A percentile compares a stretch with the other conserved stretches of the same genome.
phyloP scores from a whole-genome alignment of 2,329 filamentous ascomycete species.

The Stagonosporopsis rhizophila region DNA sequence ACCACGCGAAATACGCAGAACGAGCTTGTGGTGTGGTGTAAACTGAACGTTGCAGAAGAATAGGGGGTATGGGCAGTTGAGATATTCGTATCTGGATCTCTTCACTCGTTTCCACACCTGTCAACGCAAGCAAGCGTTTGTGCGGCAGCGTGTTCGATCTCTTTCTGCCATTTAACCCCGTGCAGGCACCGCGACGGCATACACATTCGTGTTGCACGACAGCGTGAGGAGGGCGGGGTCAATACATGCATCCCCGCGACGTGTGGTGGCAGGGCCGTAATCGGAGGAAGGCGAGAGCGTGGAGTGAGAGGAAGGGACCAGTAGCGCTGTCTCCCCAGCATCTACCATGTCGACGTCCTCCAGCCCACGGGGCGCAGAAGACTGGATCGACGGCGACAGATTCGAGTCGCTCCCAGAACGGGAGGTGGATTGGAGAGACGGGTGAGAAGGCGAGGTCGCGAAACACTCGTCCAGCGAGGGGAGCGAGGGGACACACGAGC shows the following conservation, averaged over 20 bases:
- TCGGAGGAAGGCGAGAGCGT: neutral
- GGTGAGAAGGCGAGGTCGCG: neutral
- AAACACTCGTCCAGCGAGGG: conserved; percentile 6
- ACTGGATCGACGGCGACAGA: neutral
- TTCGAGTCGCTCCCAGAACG: no score
- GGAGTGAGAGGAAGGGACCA: no score
- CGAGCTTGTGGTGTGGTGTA: no score
- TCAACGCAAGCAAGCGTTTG: no score
- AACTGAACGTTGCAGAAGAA: no score
- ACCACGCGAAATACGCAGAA: no score
- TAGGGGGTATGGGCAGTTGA: no score
- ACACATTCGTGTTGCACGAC: neutral
- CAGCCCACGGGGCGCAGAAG: neutral
- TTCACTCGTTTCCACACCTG: no score
- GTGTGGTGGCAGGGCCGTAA: neutral
- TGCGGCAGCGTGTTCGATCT: no score
- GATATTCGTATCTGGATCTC: no score
- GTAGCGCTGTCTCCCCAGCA: no score
- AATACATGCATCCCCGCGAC: neutral
- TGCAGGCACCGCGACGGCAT: neutral
- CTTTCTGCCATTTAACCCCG: neutral
- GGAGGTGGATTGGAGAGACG: neutral
- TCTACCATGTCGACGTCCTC: neutral
- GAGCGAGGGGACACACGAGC: neutral
- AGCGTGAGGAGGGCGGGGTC: neutral